A percentile compares a stretch with the other conserved stretches of the same genome.
Evolutionary conservation across 2,329 filamentous ascomycete genomes (phyloP).

Genomic region (Phaeophleospora eucalypticola): DNA sequence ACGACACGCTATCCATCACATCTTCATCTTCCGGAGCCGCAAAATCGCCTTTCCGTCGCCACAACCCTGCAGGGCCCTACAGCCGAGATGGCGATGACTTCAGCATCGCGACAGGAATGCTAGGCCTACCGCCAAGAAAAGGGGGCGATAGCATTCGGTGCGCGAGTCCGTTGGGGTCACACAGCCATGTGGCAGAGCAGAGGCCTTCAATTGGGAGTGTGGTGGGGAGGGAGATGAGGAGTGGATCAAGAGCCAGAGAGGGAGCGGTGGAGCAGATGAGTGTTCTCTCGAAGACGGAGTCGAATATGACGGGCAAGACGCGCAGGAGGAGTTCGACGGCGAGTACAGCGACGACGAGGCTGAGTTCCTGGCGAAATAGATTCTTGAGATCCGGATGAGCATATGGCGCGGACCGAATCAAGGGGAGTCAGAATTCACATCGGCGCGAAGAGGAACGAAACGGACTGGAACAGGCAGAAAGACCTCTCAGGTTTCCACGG

Average conservation of each 20-base stretch:
- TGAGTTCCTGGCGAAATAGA: slow-evolving; percentile 16
- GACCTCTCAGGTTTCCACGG: too few species aligned
- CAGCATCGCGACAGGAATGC: slow-evolving; percentile 16
- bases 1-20: slow-evolving; percentile 6
- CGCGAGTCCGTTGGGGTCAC: slow-evolving; percentile 4
- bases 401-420: too few species aligned
- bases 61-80: too few species aligned
- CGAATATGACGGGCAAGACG: slow-evolving; percentile 1
- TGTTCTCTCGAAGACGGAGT: too few species aligned
- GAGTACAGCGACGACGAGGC: slow-evolving; percentile 17
- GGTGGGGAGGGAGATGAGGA: neutral
- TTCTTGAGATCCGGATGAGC: slow-evolving; percentile 9
- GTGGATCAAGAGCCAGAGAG: slow-evolving; percentile 3
- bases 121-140: slow-evolving; percentile 9
- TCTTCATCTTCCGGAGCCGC: slow-evolving; percentile 6
- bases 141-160: slow-evolving; percentile 9
- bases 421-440: too few species aligned
- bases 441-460: too few species aligned
- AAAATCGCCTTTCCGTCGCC: slow-evolving; percentile 7
- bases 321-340: slow-evolving; percentile 12
- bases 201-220: too few species aligned
- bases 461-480: too few species aligned
- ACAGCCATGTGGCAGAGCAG: too few species aligned
- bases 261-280: slow-evolving; percentile 7
- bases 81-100: too few species aligned